phyloP scores from a whole-genome alignment of 1,284 basidiomycete genomes.

The Neonothopanus nambi region DNA sequence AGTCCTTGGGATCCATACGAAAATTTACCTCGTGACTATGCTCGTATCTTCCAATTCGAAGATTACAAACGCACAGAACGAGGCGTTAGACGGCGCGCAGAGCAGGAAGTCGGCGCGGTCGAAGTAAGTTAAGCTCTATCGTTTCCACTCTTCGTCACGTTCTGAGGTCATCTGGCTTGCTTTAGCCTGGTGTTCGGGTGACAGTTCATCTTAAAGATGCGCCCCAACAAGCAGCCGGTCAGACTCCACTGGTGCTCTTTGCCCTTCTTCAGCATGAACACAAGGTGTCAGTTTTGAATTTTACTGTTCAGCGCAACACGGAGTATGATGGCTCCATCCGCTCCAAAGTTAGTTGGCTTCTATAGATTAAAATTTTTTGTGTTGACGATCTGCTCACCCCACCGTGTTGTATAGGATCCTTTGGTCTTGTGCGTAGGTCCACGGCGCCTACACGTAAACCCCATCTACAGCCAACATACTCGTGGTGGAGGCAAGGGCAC shows the following conservation, averaged over 20 bases:
- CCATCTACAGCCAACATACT: slow-evolving; percentile 91
- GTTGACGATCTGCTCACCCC: background rate
- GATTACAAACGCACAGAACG: slow-evolving; percentile 89
- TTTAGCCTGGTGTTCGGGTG: slow-evolving; percentile 79
- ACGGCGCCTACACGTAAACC: slow-evolving; percentile 80
- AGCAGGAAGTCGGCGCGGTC: slow-evolving; percentile 58
- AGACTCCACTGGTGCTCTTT: slow-evolving; percentile 66
- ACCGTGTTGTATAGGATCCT: slow-evolving; percentile 63
- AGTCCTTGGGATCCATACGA: slow-evolving; percentile 98
- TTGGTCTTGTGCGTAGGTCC: slow-evolving; percentile 90
- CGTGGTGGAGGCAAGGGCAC: slow-evolving; percentile 86
- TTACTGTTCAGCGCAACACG: slow-evolving; percentile 93
- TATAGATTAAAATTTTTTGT: background rate
- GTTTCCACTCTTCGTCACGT: background rate
- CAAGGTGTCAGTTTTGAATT: slow-evolving; percentile 93
- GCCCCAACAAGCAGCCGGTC: slow-evolving; percentile 52
- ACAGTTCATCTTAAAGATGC: slow-evolving; percentile 74
- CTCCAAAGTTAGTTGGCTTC: slow-evolving; percentile 69
- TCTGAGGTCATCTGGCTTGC: slow-evolving; percentile 6
- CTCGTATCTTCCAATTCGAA: slow-evolving; percentile 95
- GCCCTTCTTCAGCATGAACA: slow-evolving; percentile 94
- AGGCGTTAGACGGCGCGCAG: slow-evolving; percentile 66
- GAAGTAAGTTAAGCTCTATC: slow-evolving; percentile 47
- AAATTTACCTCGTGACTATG: slow-evolving; percentile 93
- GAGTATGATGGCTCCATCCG: slow-evolving; percentile 88